These are phyloP conservation scores for Iris pallida DNA, from an alignment of 116 monocot species.

Conservation along the genomic window DNA sequence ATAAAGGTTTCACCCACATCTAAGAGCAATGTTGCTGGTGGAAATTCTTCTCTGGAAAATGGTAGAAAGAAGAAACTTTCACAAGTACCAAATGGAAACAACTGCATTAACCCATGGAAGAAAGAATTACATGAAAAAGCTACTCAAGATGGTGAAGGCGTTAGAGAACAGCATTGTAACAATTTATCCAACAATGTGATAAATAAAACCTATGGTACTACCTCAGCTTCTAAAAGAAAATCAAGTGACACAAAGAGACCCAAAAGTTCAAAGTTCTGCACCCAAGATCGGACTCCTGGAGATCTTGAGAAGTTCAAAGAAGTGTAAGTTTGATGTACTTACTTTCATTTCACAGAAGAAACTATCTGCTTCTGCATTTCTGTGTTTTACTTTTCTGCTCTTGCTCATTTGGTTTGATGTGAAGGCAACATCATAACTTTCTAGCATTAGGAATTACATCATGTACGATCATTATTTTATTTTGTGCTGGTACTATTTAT, in stretches of 20 bases:
- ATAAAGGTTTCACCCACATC: conserved; percentile 1
- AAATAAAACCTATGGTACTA: background rate
- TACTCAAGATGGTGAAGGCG: background rate
- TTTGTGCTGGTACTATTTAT: too few species aligned
- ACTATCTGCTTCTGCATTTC: too few species aligned
- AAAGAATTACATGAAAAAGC: conserved; percentile 8
- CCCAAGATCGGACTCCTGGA: conserved; percentile 10
- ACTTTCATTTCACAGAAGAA: background rate
- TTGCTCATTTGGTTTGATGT: too few species aligned
- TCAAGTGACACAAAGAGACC: conserved; percentile 9
- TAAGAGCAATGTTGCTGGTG: conserved; percentile 13
- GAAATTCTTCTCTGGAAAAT: conserved; percentile 17
- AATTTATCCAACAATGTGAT: conserved; percentile 11
- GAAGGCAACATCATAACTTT: too few species aligned
- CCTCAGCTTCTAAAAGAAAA: conserved; percentile 34
- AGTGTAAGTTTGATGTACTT: conserved; percentile 49
- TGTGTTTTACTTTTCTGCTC: too few species aligned
- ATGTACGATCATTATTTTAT: too few species aligned
- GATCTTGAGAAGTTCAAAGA: conserved; percentile 66
- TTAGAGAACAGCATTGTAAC: conserved; percentile 20
- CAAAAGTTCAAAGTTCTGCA: conserved; percentile 8
- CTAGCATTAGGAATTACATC: too few species aligned
- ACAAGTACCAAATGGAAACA: conserved; percentile 28
- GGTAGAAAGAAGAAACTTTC: conserved; percentile 8
- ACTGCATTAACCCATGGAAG: conserved; percentile 1